These are phyloP conservation scores for Dysphania ambrosioides DNA, from an alignment of 148 eudicot species.

Conservation along the genomic window DNA sequence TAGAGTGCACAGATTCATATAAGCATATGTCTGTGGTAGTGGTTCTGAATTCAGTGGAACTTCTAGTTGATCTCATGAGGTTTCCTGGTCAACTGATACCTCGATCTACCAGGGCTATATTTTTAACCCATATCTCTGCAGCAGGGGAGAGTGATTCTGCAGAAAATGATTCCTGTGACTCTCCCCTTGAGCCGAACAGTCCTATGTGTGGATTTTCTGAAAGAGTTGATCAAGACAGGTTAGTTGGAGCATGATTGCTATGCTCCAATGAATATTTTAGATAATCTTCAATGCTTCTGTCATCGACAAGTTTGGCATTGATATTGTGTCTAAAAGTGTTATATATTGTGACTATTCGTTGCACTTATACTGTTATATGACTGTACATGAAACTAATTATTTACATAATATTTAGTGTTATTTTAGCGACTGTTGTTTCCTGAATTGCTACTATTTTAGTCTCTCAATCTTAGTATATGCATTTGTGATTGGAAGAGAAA, in stretches of 20 bases:
- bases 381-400: too few relatives aligned
- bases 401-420: too few relatives aligned
- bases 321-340: not conserved
- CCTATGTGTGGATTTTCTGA: slow-evolving; percentile 81
- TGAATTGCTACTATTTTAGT: not conserved
- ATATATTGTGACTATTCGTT: not conserved
- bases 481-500: not conserved
- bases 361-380: not conserved
- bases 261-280: not conserved
- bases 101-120: slow-evolving; percentile 79
- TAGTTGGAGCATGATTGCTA: slow-evolving; percentile 17
- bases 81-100: slow-evolving; percentile 94
- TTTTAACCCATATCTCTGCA: slow-evolving; percentile 85
- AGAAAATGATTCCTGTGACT: slow-evolving; percentile 98
- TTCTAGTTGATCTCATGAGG: slow-evolving; percentile 88
- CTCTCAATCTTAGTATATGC: not conserved
- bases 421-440: not conserved
- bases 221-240: slow-evolving; percentile 81
- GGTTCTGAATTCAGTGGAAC: slow-evolving; percentile 82
- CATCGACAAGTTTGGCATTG: not conserved
- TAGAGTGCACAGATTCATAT: slow-evolving; percentile 70
- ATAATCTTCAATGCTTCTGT: not conserved
- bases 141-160: slow-evolving; percentile 99
- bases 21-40: slow-evolving; percentile 95
- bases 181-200: slow-evolving; percentile 98